Conservation (phyloP, 169 alveolate genomes). For the Ichthyophthirius multifiliis region DNA sequence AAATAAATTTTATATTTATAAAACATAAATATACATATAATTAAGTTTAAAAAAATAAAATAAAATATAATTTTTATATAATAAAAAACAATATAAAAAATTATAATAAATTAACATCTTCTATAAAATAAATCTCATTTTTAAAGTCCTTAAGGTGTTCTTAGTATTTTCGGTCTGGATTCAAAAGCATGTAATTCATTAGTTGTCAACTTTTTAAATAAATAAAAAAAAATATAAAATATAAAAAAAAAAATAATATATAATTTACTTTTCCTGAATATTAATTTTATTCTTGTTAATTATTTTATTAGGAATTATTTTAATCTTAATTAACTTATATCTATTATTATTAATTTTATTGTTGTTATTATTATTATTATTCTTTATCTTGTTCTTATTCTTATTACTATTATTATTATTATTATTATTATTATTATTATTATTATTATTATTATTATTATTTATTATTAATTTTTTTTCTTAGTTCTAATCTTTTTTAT, state of each 20-base stretch:
- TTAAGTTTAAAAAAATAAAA: too few species aligned
- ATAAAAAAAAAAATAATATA: too few species aligned
- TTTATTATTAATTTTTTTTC: not conserved
- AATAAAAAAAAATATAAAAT: not conserved
- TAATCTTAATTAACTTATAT: too few species aligned
- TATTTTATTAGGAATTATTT: too few species aligned
- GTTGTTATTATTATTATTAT: too few species aligned
- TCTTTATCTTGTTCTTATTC: not conserved
- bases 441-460: not conserved
- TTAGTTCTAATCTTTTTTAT: not conserved
- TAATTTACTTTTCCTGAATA: not conserved
- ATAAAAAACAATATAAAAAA: too few species aligned
- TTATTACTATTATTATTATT: not conserved
- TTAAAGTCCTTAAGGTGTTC: constrained; percentile 35
- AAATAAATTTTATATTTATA: too few species aligned
- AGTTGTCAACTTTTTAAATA: not conserved
- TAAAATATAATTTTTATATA: too few species aligned
- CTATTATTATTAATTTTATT: too few species aligned
- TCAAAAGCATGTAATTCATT: constrained; percentile 13
- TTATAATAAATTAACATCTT: too few species aligned
- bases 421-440: not conserved
- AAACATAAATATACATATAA: too few species aligned
- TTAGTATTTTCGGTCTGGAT: constrained; percentile 34
- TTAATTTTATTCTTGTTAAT: not conserved
- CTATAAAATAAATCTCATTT: not conserved